These are phyloP conservation scores for Macrophomina pseudophaseolina DNA, from an alignment of 2,329 filamentous ascomycete genomes.

Conservation along the genomic window DNA sequence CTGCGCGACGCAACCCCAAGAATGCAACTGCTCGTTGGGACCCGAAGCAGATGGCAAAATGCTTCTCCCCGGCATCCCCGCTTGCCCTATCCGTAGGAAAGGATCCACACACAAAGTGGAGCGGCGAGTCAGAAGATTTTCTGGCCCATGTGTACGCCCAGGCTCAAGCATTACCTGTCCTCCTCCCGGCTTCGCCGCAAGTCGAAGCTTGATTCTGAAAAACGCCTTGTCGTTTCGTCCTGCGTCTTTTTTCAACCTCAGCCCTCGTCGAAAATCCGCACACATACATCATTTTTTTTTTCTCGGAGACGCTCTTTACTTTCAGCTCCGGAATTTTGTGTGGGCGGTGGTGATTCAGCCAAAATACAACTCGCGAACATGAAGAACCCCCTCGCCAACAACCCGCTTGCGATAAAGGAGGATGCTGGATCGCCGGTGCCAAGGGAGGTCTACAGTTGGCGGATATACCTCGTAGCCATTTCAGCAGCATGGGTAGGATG, in stretches of 20 bases:
- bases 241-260: not conserved
- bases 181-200: not conserved
- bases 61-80: conserved; percentile 11
- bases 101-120: conserved; percentile 6
- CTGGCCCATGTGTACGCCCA: not conserved
- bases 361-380: not conserved
- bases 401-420: conserved; percentile 17
- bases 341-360: not conserved
- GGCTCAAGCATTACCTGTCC: conserved; percentile 1
- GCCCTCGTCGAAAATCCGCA: not conserved
- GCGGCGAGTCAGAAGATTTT: conserved; percentile 8
- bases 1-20: not conserved
- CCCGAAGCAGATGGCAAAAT: conserved; percentile 15
- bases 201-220: not conserved
- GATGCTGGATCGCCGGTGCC: not conserved
- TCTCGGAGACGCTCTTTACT: not conserved
- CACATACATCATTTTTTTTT: not conserved
- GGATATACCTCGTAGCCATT: conserved; percentile 68
- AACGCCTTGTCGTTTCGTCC: conserved; percentile 7
- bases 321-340: not conserved
- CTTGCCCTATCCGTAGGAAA: not conserved
- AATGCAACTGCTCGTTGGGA: conserved; percentile 2
- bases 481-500: conserved; percentile 63
- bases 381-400: conserved; percentile 14
- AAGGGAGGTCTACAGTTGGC: conserved; percentile 71